Conservation (phyloP, 257 asterid genomes). For the Primulina tabacum region DNA sequence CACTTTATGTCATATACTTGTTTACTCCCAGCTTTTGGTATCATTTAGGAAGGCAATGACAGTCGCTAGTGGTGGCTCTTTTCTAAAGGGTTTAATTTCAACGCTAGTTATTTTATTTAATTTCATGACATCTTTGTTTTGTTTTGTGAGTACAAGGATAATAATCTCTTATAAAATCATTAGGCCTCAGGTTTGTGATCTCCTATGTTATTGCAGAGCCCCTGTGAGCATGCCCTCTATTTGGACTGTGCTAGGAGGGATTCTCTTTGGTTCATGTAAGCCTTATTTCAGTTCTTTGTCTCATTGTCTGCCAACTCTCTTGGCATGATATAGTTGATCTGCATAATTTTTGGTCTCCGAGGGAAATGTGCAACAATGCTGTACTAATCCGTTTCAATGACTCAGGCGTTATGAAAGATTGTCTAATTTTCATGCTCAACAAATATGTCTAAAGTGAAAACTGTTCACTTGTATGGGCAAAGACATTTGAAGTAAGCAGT, state of each 20-base stretch:
- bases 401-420: not conserved
- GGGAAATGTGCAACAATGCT: too few species aligned
- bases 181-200: not conserved
- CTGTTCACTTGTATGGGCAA: not conserved
- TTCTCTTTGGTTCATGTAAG: conserved; percentile 94
- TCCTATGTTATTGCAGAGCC: conserved; percentile 65
- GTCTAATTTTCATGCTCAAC: not conserved
- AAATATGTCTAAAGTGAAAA: too few species aligned
- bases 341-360: not conserved
- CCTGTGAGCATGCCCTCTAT: conserved; percentile 93
- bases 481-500: not conserved
- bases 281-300: conserved; percentile 6
- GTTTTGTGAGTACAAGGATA: conserved; percentile 2
- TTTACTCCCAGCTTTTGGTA: too few species aligned
- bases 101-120: not conserved
- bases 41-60: not conserved
- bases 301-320: not conserved
- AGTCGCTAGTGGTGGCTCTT: too few species aligned
- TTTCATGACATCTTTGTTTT: conserved; percentile 3
- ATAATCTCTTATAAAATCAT: not conserved
- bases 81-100: not conserved
- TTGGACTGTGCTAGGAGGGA: conserved; percentile 94
- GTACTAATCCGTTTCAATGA: too few species aligned
- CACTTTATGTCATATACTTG: not conserved
- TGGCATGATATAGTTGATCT: not conserved